These are phyloP conservation scores for Sarocladiaceae sp. DNA, from an alignment of 2,329 filamentous ascomycete species.

Conservation along the genomic window DNA sequence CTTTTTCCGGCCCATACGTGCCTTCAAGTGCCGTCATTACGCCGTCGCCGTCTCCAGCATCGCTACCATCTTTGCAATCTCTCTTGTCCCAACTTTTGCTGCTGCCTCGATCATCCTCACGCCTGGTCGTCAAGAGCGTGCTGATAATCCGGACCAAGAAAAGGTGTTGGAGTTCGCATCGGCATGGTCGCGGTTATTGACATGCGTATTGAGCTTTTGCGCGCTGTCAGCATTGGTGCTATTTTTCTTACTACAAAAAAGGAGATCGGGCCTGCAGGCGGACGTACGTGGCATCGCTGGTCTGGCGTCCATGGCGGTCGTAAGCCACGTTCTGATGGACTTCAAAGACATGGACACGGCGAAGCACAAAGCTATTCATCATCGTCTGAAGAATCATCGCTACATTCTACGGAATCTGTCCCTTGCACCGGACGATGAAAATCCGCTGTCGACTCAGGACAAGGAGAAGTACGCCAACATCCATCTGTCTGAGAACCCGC, in stretches of 20 bases:
- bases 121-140: constrained; percentile 42
- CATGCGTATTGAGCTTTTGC: constrained; percentile 48
- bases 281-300: constrained; percentile 70
- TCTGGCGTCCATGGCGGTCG: constrained; percentile 68
- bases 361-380: constrained; percentile 60
- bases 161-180: constrained; percentile 53
- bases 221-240: constrained; percentile 51
- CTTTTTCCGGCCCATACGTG: constrained; percentile 57
- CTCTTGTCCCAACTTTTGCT: constrained; percentile 62
- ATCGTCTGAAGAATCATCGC: constrained; percentile 56
- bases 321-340: constrained; percentile 66
- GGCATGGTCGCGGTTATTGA: constrained; percentile 56
- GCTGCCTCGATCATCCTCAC: constrained; percentile 54
- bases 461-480: constrained; percentile 41
- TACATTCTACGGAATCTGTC: constrained; percentile 67
- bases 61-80: constrained; percentile 59
- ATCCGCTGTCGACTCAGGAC: constrained; percentile 33
- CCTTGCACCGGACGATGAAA: constrained; percentile 56
- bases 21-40: constrained; percentile 57
- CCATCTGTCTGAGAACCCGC: constrained; percentile 53
- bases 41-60: constrained; percentile 62
- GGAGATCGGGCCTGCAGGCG: constrained; percentile 59
- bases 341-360: constrained; percentile 67
- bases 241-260: constrained; percentile 53
- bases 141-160: constrained; percentile 28